Evolutionary conservation across 176 grass and related monocot genomes (phyloP), one percentile per base, ranked within the genome.

Genomic region (sorghum (Sorghum bicolor)): DNA sequence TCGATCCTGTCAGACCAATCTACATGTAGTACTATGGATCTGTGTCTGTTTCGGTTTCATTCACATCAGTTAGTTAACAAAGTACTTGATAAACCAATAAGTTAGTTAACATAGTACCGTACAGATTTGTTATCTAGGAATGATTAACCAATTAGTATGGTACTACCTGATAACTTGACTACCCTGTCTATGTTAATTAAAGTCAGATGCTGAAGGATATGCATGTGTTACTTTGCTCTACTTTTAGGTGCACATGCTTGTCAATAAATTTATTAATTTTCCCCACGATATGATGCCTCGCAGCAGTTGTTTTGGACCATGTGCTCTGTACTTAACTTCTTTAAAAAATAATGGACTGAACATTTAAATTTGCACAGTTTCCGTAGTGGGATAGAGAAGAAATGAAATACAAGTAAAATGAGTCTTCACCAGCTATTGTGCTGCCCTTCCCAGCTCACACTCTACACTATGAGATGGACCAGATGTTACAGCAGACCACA

Each of bases 231-330:
- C 28, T 57, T 77, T 89, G 25, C 34, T 55, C 9, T 78, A 82
- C 65, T 86, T 75, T 62, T 82, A 64, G 33, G 32, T 82, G 78
- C 72, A 86, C 57, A 77, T 82, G 41, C 25, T 77, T 64, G 20
- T 8, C 64, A 41, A 66, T 11, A 17, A 43, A 43, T 72, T 67
- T 78, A 39, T 78, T 62, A 36, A 79, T 85, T 58, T 29, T 6
- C 2, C n/a, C 17, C 33, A 65, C 0, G 20, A 9, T 63, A 74
- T 12, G 26, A 76, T 69, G 6, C 64, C 75, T 4, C 15, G 55
- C 70, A 66, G 34, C 53, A 89, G 50, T 61, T 72, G n/a, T 5
- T 58, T 55, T 71, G n/a, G 31, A 68, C 41, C 63, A 41, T 65
- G 4, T 80, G 7, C 72, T 72, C 57, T 72, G 24, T 52, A 50